Conservation (phyloP, 352 stramenopile species). For the Globisporangium uncinulatum region DNA sequence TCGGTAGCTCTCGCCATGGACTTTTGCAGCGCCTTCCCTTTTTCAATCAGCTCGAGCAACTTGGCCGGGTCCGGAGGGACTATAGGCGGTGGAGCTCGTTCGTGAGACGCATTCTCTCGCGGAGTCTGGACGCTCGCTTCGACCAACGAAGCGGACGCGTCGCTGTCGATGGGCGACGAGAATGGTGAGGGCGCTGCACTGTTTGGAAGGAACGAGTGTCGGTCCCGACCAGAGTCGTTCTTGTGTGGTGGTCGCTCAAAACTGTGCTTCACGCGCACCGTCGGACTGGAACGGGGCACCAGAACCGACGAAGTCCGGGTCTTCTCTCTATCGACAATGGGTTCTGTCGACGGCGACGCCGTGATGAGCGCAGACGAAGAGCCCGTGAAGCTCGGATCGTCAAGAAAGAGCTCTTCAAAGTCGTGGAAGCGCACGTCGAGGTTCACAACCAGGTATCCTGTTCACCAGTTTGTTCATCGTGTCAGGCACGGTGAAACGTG, state of each 20-base stretch:
- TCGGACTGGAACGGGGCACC: conserved; percentile 1
- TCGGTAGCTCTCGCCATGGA: conserved; percentile 38
- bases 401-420: neutral
- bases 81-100: too few species aligned
- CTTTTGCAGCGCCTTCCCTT: conserved; percentile 36
- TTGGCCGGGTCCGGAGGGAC: neutral
- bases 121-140: neutral
- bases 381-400: neutral
- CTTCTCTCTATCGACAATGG: neutral
- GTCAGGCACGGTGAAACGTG: neutral
- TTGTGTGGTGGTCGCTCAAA: too few species aligned
- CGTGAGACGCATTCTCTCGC: too few species aligned
- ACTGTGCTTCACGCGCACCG: conserved; percentile 1
- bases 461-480: too few species aligned
- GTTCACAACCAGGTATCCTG: conserved; percentile 26
- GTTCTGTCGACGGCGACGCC: neutral
- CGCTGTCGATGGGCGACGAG: conserved; percentile 13
- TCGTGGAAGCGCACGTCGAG: conserved; percentile 11
- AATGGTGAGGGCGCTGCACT: neutral
- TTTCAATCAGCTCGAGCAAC: conserved; percentile 27
- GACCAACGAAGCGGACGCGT: neutral
- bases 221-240: neutral
- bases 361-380: neutral
- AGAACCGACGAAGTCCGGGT: conserved; percentile 2
- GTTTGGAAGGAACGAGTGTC: neutral